A percentile compares a stretch with the other conserved stretches of the same genome.
These are phyloP conservation scores for Gymnopilus dilepis DNA, from an alignment of 768 basidiomycete species.

Conservation along the genomic window DNA sequence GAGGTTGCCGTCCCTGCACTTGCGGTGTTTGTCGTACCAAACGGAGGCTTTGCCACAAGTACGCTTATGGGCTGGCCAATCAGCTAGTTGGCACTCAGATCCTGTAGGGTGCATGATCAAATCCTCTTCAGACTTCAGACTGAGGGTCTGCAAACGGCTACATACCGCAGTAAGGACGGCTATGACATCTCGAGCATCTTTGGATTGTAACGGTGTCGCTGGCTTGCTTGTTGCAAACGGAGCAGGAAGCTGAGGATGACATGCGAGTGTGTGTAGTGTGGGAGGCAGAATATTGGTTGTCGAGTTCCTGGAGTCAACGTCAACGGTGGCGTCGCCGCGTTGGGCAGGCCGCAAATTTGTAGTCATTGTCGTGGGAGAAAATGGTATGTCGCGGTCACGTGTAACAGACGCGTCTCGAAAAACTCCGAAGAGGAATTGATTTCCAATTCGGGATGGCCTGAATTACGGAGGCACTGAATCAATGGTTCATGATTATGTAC, in stretches of 20 bases:
- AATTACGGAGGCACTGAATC: too few species aligned
- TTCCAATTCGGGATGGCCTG: too few species aligned
- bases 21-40: conserved; percentile 41
- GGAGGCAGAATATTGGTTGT: too few species aligned
- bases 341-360: too few species aligned
- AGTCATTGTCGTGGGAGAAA: too few species aligned
- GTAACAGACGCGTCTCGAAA: too few species aligned
- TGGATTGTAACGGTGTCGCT: conserved; percentile 1
- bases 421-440: too few species aligned
- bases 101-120: too few species aligned
- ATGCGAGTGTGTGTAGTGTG: background rate
- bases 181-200: conserved; percentile 10
- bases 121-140: background rate
- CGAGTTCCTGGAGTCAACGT: too few species aligned
- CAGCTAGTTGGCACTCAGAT: conserved; percentile 31
- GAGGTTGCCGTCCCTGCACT: conserved; percentile 33
- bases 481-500: too few species aligned
- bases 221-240: conserved; percentile 7
- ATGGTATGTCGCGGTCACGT: too few species aligned
- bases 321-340: too few species aligned
- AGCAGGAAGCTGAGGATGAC: background rate
- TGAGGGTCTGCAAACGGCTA: background rate
- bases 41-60: conserved; percentile 25
- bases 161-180: conserved; percentile 19
- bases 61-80: conserved; percentile 38